These are phyloP conservation scores for Cladophialophora exuberans DNA, from an alignment of 2,329 filamentous ascomycete genomes.

Conservation along the genomic window DNA sequence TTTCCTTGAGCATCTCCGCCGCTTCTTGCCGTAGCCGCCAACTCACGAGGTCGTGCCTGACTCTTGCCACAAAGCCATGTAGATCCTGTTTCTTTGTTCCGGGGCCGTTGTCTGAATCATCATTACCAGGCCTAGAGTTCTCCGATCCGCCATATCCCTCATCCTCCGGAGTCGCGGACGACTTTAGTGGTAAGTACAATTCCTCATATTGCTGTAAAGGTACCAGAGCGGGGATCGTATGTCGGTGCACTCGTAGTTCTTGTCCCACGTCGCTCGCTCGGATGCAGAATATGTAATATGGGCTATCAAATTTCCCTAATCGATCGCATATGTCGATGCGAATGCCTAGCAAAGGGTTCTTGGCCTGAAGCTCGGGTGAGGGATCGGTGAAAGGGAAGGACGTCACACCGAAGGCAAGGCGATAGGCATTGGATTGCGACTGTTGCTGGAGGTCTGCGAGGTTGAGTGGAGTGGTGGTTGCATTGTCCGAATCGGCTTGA, in stretches of 20 bases:
- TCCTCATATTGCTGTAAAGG: constrained; percentile 43
- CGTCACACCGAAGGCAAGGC: constrained; percentile 49
- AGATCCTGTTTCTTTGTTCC: constrained; percentile 42
- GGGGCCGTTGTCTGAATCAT: constrained; percentile 22
- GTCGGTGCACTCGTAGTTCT: constrained; percentile 42
- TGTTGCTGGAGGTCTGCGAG: constrained; percentile 37
- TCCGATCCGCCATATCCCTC: constrained; percentile 26
- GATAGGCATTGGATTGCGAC: constrained; percentile 45
- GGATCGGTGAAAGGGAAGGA: constrained; percentile 52
- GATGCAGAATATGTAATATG: constrained; percentile 48
- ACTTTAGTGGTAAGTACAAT: constrained; percentile 38
- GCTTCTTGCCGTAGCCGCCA: constrained; percentile 48
- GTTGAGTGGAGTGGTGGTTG: constrained; percentile 28
- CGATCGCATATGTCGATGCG: constrained; percentile 47
- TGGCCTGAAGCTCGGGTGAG: constrained; percentile 38
- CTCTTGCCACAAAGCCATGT: constrained; percentile 40
- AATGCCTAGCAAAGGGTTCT: constrained; percentile 42
- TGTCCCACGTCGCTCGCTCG: constrained; percentile 31
- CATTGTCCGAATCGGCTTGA: not conserved
- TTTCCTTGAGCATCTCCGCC: constrained; percentile 34
- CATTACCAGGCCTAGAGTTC: constrained; percentile 30
- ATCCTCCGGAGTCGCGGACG: constrained; percentile 14
- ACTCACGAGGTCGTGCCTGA: constrained; percentile 46
- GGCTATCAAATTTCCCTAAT: constrained; percentile 44
- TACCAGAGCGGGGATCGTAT: constrained; percentile 52